These are phyloP conservation scores for Hypoxylon crocopeplum DNA, from an alignment of 495 filamentous ascomycete genomes.

Conservation along the genomic window DNA sequence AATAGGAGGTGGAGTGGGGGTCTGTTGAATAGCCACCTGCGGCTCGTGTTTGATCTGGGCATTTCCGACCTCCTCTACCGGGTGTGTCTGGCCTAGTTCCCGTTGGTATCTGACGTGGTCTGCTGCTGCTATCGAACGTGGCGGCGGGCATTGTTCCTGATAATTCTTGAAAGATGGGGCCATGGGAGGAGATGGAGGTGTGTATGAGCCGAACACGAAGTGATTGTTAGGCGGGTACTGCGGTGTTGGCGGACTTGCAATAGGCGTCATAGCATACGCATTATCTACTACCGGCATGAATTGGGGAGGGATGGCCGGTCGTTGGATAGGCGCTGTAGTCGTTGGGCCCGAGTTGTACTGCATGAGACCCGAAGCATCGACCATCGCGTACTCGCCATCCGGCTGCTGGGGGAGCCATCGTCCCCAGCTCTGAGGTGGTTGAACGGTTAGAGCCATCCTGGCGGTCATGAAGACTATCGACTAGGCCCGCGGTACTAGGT, in stretches of 20 bases:
- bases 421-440: constrained; percentile 46
- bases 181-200: constrained; percentile 37
- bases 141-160: constrained; percentile 42
- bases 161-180: constrained; percentile 47
- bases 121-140: constrained; percentile 15
- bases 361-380: constrained; percentile 43
- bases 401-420: constrained; percentile 51
- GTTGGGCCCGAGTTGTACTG: constrained; percentile 43
- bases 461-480: constrained; percentile 13
- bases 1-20: constrained; percentile 13
- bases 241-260: constrained; percentile 44
- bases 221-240: constrained; percentile 42
- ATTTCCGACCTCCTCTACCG: constrained; percentile 15
- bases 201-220: constrained; percentile 47
- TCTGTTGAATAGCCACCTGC: constrained; percentile 24
- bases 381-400: constrained; percentile 45
- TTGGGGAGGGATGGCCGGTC: constrained; percentile 38
- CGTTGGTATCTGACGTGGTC: constrained; percentile 13
- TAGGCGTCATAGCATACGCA: constrained; percentile 44
- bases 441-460: constrained; percentile 50
- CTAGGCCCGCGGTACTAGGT: no score
- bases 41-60: constrained; percentile 47
- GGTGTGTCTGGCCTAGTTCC: constrained; percentile 21
- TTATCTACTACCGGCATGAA: constrained; percentile 41
- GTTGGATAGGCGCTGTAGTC: constrained; percentile 37